phyloP scores from a whole-genome alignment of 345 rosid genomes.

The Conringia planisiliqua region DNA sequence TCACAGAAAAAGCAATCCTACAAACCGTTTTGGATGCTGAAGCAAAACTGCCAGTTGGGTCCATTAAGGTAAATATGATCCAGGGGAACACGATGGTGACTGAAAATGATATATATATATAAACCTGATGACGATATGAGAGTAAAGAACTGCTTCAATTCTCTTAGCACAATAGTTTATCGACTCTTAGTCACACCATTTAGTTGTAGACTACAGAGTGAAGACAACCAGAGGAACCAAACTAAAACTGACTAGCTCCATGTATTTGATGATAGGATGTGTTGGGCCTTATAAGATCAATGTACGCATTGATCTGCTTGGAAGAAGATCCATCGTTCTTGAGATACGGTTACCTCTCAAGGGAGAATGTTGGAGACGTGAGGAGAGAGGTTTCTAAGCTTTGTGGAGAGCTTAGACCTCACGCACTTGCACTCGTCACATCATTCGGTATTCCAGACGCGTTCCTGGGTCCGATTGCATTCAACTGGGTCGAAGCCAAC shows the following conservation, averaged over 20 bases:
- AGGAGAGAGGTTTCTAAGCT: conserved; percentile 66
- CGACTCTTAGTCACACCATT: not conserved
- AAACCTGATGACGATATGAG: not conserved
- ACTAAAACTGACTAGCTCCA: not conserved
- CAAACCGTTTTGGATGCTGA: conserved; percentile 59
- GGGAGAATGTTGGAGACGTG: conserved; percentile 51
- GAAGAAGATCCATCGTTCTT: conserved; percentile 82
- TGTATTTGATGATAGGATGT: conserved; percentile 43
- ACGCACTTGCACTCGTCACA: conserved; percentile 69
- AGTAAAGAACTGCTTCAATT: not conserved
- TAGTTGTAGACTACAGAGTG: not conserved
- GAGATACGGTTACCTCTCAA: conserved; percentile 63
- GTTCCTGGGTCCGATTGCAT: conserved; percentile 81
- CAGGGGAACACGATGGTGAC: no score
- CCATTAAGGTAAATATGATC: conserved; percentile 53
- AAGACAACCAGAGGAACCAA: not conserved
- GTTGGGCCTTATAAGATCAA: conserved; percentile 56
- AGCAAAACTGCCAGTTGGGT: conserved; percentile 41
- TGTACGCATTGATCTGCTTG: conserved; percentile 59
- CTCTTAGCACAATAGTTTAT: not conserved
- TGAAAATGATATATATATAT: not conserved
- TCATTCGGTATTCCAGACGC: conserved; percentile 81
- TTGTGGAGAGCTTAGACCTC: conserved; percentile 79
- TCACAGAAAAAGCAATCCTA: not conserved
- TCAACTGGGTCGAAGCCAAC: conserved; percentile 84